Evolutionary conservation across 371 early-diverging fungal genomes (phyloP), one percentile per base, ranked within the genome.

Genomic region (Mortierella sp.): DNA sequence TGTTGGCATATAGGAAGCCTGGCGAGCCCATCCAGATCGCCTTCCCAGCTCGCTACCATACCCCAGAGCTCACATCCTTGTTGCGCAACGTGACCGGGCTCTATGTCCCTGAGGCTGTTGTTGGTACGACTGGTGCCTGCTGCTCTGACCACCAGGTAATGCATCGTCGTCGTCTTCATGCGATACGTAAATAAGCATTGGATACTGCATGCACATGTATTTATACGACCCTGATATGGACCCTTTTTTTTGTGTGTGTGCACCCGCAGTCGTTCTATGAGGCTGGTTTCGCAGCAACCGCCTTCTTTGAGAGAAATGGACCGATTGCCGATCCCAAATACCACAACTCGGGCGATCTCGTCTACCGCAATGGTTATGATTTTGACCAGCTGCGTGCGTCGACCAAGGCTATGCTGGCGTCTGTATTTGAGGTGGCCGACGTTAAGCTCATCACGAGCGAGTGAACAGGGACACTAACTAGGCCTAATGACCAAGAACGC

Each of bases 291-390:
- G 69, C 80, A 8, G 64, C 69, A 6, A 72, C 80, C 2, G 72
- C 70, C 17, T 80, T 79, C 70, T 75, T 80, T 66, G 80, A 80
- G 70, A 46, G 80, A 50, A 79, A 79, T 26, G 81, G 81, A 30
- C 80, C 80, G 2, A 81, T 79, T 56, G 78, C 69, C 1, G 81
- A 81, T 46, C 81, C 81, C 57, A 78, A 62, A 56, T 81, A 79
- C 52, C 81, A 79, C 66, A 79, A 81, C 63, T 70, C 76, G 52
- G 72, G 69, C 28, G 81, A 81, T 42, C 62, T 80, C 48, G 80
- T 69, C 19, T 57, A 72, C 67, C 58, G 81, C 11, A 50, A 52
- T 14, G 81, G 81, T 15, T 81, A 81, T 64, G 80, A 80, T 55
- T 76, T 71, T 50, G 68, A 68, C 37, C 78, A 81, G 51, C 50